Base-by-base conservation (phyloP, 208 protist species). In the Trypanosoma brucei region DNA sequence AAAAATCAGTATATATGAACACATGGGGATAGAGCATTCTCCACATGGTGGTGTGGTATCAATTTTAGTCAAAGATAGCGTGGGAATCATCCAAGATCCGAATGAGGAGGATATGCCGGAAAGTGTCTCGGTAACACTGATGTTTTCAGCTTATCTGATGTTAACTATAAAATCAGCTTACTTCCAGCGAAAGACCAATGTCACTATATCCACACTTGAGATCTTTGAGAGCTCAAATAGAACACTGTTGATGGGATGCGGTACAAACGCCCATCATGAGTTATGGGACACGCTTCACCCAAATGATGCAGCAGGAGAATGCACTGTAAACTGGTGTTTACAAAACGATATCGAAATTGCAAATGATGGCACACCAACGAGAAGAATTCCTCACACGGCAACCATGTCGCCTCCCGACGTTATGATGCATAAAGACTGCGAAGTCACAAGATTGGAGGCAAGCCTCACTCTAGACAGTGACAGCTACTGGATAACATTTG, bases 1-100 rank as follows among this genome's bases (percentile, higher is more conserved):
- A 51, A 35, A 30, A 34, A 64, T 64, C 30, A 13, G 34, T 55
- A 56, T 33, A 62, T 70, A 51, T 42, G 56, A 55, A 45, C 65
- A 70, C 13, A 9, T 62, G 6, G 56, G 56, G 9, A 2, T 64
- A 3, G 65, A 55, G 0, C n/a, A 56, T 5, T 38, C 65, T 13
- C 56, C 56, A 13, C 55, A 70, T 2, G 65, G 56, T 31, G 56
- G 65, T 22, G 22, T 22, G 4, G 56, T 53, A 3, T 70, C 56
- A 2, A 55, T 64, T 30, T n/a, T 70, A 2, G 55, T 70, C 1
- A 37, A 45, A 3, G 56, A 70, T 3, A 44, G 65, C 38, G 50
- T 64, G 14, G 55, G 36, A 3, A 0, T 68, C 4, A 7, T 61
- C 9, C 36, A 3, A 3, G 55, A 1, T 4, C 33, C 0, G 3